A percentile compares a stretch with the other conserved stretches of the same genome.
These are phyloP conservation scores for Cyberlindnera amylophila DNA, from an alignment of 805 yeast genomes.

Conservation along the genomic window DNA sequence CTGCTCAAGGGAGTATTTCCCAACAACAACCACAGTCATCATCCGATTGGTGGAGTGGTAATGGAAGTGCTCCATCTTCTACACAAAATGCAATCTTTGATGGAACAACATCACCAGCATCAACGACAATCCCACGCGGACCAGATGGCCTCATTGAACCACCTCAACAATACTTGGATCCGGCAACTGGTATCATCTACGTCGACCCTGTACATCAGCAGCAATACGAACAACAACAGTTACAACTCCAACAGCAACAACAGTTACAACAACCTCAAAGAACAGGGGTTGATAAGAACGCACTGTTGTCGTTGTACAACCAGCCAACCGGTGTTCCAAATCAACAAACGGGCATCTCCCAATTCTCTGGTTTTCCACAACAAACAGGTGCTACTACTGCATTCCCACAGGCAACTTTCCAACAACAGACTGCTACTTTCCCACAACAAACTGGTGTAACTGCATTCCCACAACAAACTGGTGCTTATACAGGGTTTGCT, in stretches of 20 bases:
- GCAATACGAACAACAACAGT: constrained; percentile 26
- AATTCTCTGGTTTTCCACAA: constrained; percentile 11
- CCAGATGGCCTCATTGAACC: constrained; percentile 34
- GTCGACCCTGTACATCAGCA: constrained; percentile 64
- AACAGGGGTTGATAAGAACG: constrained; percentile 17
- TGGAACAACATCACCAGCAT: constrained; percentile 2
- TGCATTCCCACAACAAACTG: too few species aligned
- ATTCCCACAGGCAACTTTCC: too few species aligned
- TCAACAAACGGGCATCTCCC: constrained; percentile 11
- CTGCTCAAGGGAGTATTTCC: constrained; percentile 1
- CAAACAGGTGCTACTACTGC: constrained; percentile 3
- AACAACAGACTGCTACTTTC: too few species aligned
- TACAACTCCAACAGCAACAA: constrained; percentile 15
- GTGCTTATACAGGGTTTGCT: too few species aligned
- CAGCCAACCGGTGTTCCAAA: constrained; percentile 28
- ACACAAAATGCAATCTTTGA: constrained; percentile 4
- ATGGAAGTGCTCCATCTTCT: constrained; percentile 21
- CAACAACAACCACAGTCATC: constrained; percentile 5
- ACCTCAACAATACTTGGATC: constrained; percentile 69
- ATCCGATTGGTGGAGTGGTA: constrained; percentile 22
- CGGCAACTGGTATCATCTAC: constrained; percentile 64
- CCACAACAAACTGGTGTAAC: too few species aligned
- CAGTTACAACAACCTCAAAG: constrained; percentile 14
- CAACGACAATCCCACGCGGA: constrained; percentile 16
- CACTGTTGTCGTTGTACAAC: constrained; percentile 30